Conservation (phyloP, 495 filamentous ascomycete species). For the Neurospora sublineolata region DNA sequence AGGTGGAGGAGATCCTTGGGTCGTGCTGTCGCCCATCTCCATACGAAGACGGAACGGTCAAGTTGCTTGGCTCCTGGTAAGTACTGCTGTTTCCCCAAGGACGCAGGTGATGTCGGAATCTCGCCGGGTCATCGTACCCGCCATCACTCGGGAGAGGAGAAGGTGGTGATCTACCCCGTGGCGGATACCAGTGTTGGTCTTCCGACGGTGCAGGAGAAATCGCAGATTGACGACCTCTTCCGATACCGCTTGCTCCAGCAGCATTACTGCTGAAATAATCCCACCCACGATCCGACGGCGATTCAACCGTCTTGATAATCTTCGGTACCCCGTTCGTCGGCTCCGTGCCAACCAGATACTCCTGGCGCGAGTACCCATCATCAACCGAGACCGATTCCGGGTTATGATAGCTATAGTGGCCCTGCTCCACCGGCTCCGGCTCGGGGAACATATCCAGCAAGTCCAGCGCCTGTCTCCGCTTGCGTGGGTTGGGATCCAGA, state of each 20-base stretch:
- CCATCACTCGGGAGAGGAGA: conserved; percentile 32
- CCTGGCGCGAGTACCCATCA: conserved; percentile 19
- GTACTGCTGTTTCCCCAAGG: conserved; percentile 12
- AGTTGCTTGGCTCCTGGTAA: neutral
- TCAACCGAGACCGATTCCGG: conserved; percentile 23
- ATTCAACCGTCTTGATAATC: conserved; percentile 19
- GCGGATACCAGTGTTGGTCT: conserved; percentile 27
- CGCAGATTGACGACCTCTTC: neutral
- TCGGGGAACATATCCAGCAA: conserved; percentile 33
- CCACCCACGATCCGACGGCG: neutral
- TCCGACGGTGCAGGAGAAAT: conserved; percentile 10
- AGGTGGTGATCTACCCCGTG: conserved; percentile 34
- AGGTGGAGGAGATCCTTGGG: neutral
- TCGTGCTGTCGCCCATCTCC: neutral
- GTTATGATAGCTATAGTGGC: conserved; percentile 11
- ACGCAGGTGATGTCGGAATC: conserved; percentile 7
- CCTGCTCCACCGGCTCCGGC: conserved; percentile 13
- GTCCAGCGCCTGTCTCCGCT: conserved; percentile 28
- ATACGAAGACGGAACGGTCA: neutral
- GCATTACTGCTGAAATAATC: neutral
- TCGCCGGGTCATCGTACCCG: conserved; percentile 14
- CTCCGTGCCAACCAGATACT: conserved; percentile 20
- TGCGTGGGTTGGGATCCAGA: conserved; percentile 31
- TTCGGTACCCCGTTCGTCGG: conserved; percentile 14
- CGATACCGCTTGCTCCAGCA: neutral